Evolutionary conservation across 164 flowering plant genomes (phyloP).

Genomic region (Tinospora cordifolia): DNA sequence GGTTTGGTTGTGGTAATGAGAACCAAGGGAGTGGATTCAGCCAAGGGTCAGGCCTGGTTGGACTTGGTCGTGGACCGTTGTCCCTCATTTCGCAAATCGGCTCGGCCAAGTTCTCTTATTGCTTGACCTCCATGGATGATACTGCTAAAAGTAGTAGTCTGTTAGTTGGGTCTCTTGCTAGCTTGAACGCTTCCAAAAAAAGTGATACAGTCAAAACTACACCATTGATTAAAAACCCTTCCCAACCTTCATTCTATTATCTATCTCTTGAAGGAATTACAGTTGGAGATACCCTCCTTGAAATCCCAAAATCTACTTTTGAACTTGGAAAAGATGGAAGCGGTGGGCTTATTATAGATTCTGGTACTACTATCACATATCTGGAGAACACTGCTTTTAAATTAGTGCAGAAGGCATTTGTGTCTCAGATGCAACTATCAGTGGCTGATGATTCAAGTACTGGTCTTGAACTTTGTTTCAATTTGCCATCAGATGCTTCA

Average conservation of each 20-base stretch:
- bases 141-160: constrained; percentile 40
- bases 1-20: constrained; percentile 74
- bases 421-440: constrained; percentile 36
- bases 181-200: constrained; percentile 4
- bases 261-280: constrained; percentile 63
- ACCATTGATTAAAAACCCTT: constrained; percentile 46
- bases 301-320: constrained; percentile 49
- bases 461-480: constrained; percentile 77
- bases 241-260: constrained; percentile 68
- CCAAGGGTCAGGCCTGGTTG: constrained; percentile 73
- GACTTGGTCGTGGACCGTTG: constrained; percentile 80
- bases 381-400: constrained; percentile 44
- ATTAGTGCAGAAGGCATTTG: constrained; percentile 46
- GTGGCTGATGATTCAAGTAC: constrained; percentile 28
- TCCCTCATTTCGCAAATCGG: constrained; percentile 76
- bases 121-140: constrained; percentile 58
- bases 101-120: constrained; percentile 66
- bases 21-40: constrained; percentile 62
- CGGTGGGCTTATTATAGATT: constrained; percentile 84
- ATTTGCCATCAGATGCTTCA: constrained; percentile 22
- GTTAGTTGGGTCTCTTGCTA: constrained; percentile 55
- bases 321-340: constrained; percentile 43
- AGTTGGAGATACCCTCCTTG: constrained; percentile 46
- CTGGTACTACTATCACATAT: constrained; percentile 81
- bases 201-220: constrained; percentile 27